phyloP scores from a whole-genome alignment of 225 moss, liverwort and hornwort species.

The Ulota crispa region DNA sequence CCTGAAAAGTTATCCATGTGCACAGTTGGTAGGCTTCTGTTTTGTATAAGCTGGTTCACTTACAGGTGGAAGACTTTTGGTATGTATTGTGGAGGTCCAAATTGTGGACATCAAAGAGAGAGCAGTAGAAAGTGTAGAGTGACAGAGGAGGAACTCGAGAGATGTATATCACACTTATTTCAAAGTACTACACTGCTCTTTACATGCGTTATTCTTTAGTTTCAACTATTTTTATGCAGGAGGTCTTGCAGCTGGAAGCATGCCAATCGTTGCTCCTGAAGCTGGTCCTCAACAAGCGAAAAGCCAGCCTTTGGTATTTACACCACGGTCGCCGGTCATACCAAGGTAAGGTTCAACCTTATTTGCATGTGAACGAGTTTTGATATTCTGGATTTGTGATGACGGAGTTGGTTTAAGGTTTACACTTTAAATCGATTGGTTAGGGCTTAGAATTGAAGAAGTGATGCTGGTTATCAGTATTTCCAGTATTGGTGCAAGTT shows the following conservation, averaged over 20 bases:
- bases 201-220: background rate
- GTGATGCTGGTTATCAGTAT: background rate
- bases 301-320: slow-evolving; percentile 37
- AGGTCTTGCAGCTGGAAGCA: slow-evolving; percentile 24
- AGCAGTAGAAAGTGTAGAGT: background rate
- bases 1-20: background rate
- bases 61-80: background rate
- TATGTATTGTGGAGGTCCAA: background rate
- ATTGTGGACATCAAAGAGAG: background rate
- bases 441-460: background rate
- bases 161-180: background rate
- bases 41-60: background rate
- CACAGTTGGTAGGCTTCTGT: background rate
- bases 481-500: background rate
- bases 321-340: slow-evolving; percentile 34
- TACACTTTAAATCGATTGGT: background rate
- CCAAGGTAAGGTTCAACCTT: slow-evolving; percentile 30
- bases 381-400: background rate
- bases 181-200: background rate
- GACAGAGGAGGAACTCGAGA: background rate
- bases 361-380: background rate
- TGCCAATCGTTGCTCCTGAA: slow-evolving; percentile 16
- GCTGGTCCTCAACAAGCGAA: slow-evolving; percentile 29
- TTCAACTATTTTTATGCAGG: slow-evolving; percentile 13
- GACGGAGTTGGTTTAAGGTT: background rate